A percentile compares a stretch with the other conserved stretches of the same genome.
Evolutionary conservation across 805 yeast species (phyloP).

Genomic region (Starmerella floricola): DNA sequence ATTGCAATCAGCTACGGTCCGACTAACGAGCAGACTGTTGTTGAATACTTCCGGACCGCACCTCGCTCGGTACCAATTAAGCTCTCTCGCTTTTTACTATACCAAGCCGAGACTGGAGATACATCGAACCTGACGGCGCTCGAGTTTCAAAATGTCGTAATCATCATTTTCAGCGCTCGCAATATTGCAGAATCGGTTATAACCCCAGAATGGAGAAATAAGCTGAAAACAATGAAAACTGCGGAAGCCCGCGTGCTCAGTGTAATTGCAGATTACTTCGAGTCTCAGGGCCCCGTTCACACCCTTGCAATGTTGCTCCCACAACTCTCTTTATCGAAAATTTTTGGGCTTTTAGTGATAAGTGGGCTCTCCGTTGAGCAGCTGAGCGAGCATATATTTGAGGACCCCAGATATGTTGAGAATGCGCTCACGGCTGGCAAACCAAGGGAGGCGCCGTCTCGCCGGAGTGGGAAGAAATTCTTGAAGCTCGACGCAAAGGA

Average conservation of each 20-base stretch:
- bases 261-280: not conserved
- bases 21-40: conserved; percentile 11
- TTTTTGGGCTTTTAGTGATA: conserved; percentile 38
- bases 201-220: conserved; percentile 2
- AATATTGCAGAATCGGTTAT: conserved; percentile 3
- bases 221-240: not conserved
- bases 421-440: conserved; percentile 23
- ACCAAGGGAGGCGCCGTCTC: not conserved
- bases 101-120: conserved; percentile 13
- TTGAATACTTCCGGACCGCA: conserved; percentile 8
- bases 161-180: conserved; percentile 22
- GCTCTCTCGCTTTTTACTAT: conserved; percentile 11
- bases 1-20: conserved; percentile 22
- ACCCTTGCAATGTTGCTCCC: conserved; percentile 43
- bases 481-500: conserved; percentile 23
- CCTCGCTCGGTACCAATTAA: conserved; percentile 17
- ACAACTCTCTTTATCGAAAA: conserved; percentile 37
- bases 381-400: conserved; percentile 49
- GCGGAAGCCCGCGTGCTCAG: not conserved
- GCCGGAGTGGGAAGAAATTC: too few species aligned
- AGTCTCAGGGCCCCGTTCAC: conserved; percentile 7
- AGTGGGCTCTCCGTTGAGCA: conserved; percentile 38
- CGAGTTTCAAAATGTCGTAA: conserved; percentile 36
- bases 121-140: conserved; percentile 6
- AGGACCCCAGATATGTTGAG: conserved; percentile 40